Evolutionary conservation across 202 grass and related monocot genomes (phyloP).

Genomic region (Schoenoplectus triqueter): DNA sequence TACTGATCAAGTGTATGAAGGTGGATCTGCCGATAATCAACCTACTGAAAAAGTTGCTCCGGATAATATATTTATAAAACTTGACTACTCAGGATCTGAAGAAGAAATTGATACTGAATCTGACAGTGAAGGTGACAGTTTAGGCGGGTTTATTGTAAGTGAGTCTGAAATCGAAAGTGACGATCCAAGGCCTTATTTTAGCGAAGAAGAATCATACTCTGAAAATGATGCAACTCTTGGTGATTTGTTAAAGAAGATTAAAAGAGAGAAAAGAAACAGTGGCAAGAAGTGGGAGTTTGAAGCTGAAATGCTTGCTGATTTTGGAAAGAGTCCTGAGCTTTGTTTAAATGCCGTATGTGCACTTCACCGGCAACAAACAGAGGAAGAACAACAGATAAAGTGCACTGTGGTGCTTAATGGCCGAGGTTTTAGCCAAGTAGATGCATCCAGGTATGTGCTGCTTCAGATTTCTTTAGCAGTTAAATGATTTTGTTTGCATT

Average conservation of each 20-base stretch:
- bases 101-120: constrained; percentile 37
- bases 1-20: constrained; percentile 43
- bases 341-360: constrained; percentile 82
- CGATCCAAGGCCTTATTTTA: constrained; percentile 25
- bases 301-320: constrained; percentile 66
- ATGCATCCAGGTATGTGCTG: constrained; percentile 60
- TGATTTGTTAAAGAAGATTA: constrained; percentile 49
- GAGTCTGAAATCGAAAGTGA: constrained; percentile 36
- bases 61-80: constrained; percentile 1
- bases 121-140: constrained; percentile 39
- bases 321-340: constrained; percentile 53
- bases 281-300: constrained; percentile 57
- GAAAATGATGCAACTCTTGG: constrained; percentile 42
- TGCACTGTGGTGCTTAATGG: constrained; percentile 50
- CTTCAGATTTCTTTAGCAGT: not conserved
- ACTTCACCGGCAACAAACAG: constrained; percentile 67
- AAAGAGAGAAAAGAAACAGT: constrained; percentile 36
- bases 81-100: constrained; percentile 32
- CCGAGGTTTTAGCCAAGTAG: constrained; percentile 57
- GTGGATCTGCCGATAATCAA: not conserved
- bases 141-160: constrained; percentile 61
- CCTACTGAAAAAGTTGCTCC: not conserved
- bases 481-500: not conserved
- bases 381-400: constrained; percentile 49
- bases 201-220: constrained; percentile 10